These are phyloP conservation scores for Xylaria sp. DNA, from an alignment of 2,329 filamentous ascomycete genomes.

Conservation along the genomic window DNA sequence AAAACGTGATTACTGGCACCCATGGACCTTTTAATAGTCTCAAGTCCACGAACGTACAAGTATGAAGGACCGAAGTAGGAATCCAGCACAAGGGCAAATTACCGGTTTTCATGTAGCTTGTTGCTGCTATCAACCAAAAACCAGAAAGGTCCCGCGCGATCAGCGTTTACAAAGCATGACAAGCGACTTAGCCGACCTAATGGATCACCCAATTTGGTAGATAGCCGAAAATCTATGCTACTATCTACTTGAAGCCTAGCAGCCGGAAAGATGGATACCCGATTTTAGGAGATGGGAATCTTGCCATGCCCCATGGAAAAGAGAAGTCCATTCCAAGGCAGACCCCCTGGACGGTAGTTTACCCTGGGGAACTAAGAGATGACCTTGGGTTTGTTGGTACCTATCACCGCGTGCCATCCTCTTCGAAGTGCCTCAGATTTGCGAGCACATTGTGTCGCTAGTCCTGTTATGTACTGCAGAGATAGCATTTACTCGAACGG, in stretches of 20 bases:
- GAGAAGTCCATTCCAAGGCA: constrained; percentile 32
- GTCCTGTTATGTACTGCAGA: too few relatives aligned
- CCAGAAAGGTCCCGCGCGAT: constrained; percentile 11
- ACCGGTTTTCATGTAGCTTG: constrained; percentile 3
- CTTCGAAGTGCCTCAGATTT: neutral
- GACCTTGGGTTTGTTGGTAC: neutral
- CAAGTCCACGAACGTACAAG: constrained; percentile 4
- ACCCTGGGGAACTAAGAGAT: constrained; percentile 6
- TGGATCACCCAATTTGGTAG: neutral
- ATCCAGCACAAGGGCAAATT: neutral
- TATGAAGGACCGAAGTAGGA: constrained; percentile 10
- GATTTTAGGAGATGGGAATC: constrained; percentile 30
- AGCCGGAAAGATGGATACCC: constrained; percentile 15
- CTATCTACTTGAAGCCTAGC: constrained; percentile 1
- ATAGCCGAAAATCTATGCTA: neutral
- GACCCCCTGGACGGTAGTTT: constrained; percentile 18
- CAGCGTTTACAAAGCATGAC: constrained; percentile 10
- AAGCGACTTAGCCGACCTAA: neutral
- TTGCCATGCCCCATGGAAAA: constrained; percentile 27
- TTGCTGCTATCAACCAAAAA: neutral
- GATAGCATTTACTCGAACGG: neutral
- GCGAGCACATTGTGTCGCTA: neutral
- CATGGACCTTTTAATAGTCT: constrained; percentile 1
- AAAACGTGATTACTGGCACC: constrained; percentile 4
- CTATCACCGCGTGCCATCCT: neutral